Base-by-base conservation (phyloP, 768 basidiomycete species). In the Mycena polygramma region DNA sequence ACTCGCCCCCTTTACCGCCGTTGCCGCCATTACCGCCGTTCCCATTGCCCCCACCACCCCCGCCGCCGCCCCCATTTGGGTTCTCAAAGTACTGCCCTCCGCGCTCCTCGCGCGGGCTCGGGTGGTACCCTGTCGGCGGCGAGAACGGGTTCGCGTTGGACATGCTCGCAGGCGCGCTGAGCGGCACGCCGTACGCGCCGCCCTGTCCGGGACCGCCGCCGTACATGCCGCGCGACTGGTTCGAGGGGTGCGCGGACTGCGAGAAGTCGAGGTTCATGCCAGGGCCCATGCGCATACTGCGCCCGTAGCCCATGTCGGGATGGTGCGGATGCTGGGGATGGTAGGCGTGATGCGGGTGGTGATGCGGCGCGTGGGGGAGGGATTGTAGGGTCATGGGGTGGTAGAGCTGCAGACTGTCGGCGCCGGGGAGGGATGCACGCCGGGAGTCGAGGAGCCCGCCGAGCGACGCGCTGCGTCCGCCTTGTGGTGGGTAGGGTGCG, bases 311-410 rank as follows among this genome's bases (percentile, higher is more conserved):
- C 78, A 69, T 51, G 36, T 81, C 77, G 67, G 82, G 82, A n/a
- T 78, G 81, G 58, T 77, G 77, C 0, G 78, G 81, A 57, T 77
- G 77, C 0, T 77, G 66, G 0, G 81, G 75, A 68, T 81, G 51
- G 48, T 73, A 67, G 60, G 74, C 79, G 71, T 83, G 82, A 74
- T 85, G 82, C 68, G 83, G 81, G 63, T 79, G 79, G 61, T 73
- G 30, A 30, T 30, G 75, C 60, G 46, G 22, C n/a, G 77, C 77
- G 52, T 78, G 80, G 49, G 86, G 84, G 78, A 87, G 81, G 26
- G 90, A 89, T 78, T 92, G 92, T 26, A 94, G 86, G 10, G 91
- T 89, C 88, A 94, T 90, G 15, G 93, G 93, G 74, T 92, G 91
- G 78, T 93, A 94, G 48, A 94, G 84, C 76, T 92, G 91, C 35